These are phyloP conservation scores for Heteromeles arbutifolia DNA, from an alignment of 306 rosid genomes.

Conservation along the genomic window DNA sequence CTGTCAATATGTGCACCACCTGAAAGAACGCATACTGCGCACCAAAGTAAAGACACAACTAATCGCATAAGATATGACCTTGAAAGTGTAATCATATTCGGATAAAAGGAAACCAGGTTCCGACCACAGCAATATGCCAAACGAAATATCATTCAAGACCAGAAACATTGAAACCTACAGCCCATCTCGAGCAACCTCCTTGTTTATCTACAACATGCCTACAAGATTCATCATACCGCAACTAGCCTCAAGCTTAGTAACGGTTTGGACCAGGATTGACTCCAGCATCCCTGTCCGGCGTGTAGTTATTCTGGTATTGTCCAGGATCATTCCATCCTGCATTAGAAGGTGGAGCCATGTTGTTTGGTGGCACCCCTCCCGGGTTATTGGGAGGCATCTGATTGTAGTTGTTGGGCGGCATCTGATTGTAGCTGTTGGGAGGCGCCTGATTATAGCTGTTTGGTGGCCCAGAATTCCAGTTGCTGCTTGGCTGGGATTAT, in stretches of 20 bases:
- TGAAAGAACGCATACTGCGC: background rate
- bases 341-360: constrained; percentile 16
- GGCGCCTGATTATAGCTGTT: constrained; percentile 15
- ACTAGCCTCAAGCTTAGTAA: constrained; percentile 15
- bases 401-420: constrained; percentile 8
- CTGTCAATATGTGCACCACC: background rate
- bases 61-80: background rate
- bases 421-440: background rate
- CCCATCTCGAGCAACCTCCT: background rate
- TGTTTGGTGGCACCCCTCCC: constrained; percentile 20
- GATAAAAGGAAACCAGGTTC: background rate
- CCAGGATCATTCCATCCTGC: constrained; percentile 42
- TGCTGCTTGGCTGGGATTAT: background rate
- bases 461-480: constrained; percentile 12
- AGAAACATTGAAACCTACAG: background rate
- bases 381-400: background rate
- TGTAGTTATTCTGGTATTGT: constrained; percentile 26
- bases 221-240: constrained; percentile 19
- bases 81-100: constrained; percentile 2
- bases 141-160: background rate
- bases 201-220: constrained; percentile 15
- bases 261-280: constrained; percentile 28
- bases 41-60: background rate
- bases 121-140: background rate
- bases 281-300: constrained; percentile 29